A percentile compares a stretch with the other conserved stretches of the same genome.
Evolutionary conservation across 139 green algal genomes (phyloP).

Genomic region (Coelastrella sp.): DNA sequence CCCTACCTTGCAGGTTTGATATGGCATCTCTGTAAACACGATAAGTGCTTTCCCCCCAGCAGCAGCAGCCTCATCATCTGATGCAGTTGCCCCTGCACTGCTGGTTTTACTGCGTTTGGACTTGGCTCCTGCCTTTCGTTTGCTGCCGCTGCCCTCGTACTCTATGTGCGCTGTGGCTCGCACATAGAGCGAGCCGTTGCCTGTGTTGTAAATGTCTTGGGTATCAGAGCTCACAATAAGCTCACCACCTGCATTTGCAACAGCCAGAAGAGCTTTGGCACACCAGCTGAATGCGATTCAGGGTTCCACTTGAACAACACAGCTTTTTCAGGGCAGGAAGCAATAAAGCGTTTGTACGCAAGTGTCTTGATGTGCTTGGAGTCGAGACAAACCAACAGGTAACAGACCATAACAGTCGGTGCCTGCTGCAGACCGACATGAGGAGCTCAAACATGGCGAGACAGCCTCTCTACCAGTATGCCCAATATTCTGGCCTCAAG

Average conservation of each 20-base stretch:
- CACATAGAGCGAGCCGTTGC: slow-evolving; percentile 80
- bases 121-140: not conserved
- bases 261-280: not conserved
- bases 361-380: too few relatives aligned
- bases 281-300: too few relatives aligned
- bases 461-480: too few relatives aligned
- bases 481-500: too few relatives aligned
- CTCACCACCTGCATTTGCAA: slow-evolving; percentile 67
- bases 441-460: too few relatives aligned
- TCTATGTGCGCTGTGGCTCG: slow-evolving; percentile 82
- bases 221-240: slow-evolving; percentile 72
- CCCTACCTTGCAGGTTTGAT: slow-evolving; percentile 92
- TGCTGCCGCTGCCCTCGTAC: slow-evolving; percentile 30
- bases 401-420: too few relatives aligned
- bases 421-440: too few relatives aligned
- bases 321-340: too few relatives aligned
- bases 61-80: slow-evolving; percentile 26
- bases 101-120: not conserved
- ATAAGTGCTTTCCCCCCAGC: slow-evolving; percentile 59
- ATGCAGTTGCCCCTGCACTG: not conserved
- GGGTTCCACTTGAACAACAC: too few relatives aligned
- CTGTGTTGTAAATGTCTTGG: slow-evolving; percentile 76
- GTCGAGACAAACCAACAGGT: too few relatives aligned
- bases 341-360: too few relatives aligned
- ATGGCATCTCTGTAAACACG: slow-evolving; percentile 94